Base-by-base conservation (phyloP, 768 basidiomycete genomes). In the Pleurotus eryngii region DNA sequence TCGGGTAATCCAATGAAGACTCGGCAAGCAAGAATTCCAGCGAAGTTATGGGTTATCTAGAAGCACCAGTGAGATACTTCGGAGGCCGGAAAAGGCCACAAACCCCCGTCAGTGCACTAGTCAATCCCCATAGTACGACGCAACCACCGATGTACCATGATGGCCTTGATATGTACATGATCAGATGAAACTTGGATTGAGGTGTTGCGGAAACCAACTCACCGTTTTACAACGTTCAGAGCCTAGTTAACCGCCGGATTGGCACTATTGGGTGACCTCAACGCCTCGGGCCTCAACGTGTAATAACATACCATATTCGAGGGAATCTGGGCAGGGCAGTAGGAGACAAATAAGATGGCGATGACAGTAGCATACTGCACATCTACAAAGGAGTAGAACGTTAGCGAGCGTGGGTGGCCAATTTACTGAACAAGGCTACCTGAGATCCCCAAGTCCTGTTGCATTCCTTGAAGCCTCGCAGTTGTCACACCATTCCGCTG, bases 1-100 rank as follows among this genome's bases (percentile, higher is more conserved):
- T 87, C 87, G 0, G 85, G 84, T 7, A 88, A 60, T 4, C 86
- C 86, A 39, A 87, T 80, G 64, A 84, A 85, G 12, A 87, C 63
- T 15, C 86, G 77, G 59, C 82, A 84, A 11, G 75, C 71, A 15
- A 86, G 57, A 18, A 86, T 80, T 0, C 83, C 84, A 14, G 73
- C 64, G 59, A 80, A 85, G 64, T 77, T 79, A 49, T 73, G 74
- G 0, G 85, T 83, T 6, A 82, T 67, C 85, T 37, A 35, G 47
- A 48, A 8, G 58, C 18, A 9, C 55, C 15, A 20, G 26, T 49
- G 45, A 18, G 14, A 27, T 12, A 6, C 39, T 15, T 8, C 15
- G 3, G 53, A 40, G 2, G 26, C 17, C 46, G 17, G 47, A 17
- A 15, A 15, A 24, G 14, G 17, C n/a, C 2, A 59, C 76, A 39